Evolutionary conservation across 495 filamentous ascomycete genomes (phyloP).

Genomic region (Pseudoneurospora amorphoporcata): DNA sequence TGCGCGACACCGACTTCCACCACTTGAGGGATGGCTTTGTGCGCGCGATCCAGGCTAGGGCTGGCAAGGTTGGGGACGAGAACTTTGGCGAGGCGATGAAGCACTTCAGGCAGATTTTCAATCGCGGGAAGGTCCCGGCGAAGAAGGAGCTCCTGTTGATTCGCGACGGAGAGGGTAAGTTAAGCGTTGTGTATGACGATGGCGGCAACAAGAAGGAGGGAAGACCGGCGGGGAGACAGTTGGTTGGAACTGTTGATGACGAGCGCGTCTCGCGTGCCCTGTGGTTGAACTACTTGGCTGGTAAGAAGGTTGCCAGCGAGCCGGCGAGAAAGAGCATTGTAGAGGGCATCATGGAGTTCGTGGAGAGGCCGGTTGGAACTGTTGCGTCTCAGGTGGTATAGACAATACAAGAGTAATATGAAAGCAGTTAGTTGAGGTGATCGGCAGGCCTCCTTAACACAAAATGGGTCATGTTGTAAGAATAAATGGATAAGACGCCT

Average conservation of each 20-base stretch:
- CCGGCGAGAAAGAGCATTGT: conserved; percentile 70
- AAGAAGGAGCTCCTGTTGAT: conserved; percentile 61
- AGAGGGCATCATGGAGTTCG: conserved; percentile 78
- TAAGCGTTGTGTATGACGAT: conserved; percentile 60
- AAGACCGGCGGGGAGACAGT: conserved; percentile 24
- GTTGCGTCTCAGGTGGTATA: conserved; percentile 59
- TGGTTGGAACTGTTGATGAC: conserved; percentile 60
- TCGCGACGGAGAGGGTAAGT: conserved; percentile 51
- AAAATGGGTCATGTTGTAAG: not conserved
- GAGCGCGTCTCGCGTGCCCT: conserved; percentile 70
- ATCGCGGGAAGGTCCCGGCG: conserved; percentile 65
- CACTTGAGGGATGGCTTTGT: conserved; percentile 90
- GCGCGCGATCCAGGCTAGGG: conserved; percentile 65
- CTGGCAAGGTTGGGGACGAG: conserved; percentile 53
- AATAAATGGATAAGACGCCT: not conserved
- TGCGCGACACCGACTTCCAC: conserved; percentile 79
- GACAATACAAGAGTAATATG: not conserved
- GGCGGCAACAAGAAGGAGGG: conserved; percentile 36
- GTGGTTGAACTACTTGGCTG: conserved; percentile 85
- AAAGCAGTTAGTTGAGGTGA: not conserved
- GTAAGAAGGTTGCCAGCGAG: conserved; percentile 79
- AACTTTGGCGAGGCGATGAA: conserved; percentile 59
- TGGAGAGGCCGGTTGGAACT: conserved; percentile 80
- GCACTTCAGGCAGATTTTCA: conserved; percentile 69
- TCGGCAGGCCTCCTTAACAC: not conserved